These are phyloP conservation scores for Coix lacrymajobi DNA, from an alignment of 176 grass and related monocot genomes.

Conservation along the genomic window DNA sequence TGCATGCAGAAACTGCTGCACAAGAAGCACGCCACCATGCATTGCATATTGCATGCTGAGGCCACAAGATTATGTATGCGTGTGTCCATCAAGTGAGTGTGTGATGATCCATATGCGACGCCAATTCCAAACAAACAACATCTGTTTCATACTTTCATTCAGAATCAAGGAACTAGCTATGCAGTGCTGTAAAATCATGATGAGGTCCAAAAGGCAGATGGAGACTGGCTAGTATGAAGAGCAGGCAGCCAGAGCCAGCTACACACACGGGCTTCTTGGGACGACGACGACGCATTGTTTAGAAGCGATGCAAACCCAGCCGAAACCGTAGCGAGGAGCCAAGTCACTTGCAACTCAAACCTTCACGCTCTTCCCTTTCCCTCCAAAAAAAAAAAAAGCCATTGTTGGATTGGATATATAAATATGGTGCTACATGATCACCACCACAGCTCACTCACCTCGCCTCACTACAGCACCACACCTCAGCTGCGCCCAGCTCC, in stretches of 20 bases:
- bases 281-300: constrained; percentile 63
- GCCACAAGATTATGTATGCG: neutral
- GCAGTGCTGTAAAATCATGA: neutral
- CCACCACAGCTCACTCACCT: constrained; percentile 28
- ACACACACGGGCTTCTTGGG: neutral
- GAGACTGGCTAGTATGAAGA: neutral
- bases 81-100: neutral
- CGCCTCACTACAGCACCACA: constrained; percentile 16
- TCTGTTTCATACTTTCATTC: neutral
- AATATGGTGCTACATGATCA: constrained; percentile 16
- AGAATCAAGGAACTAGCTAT: neutral
- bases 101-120: neutral
- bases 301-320: constrained; percentile 53
- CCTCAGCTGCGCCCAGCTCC: neutral
- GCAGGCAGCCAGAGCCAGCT: neutral
- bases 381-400: neutral
- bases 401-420: neutral
- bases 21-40: neutral
- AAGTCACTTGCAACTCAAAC: constrained; percentile 52
- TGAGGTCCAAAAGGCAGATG: neutral
- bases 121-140: neutral
- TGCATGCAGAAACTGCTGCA: neutral
- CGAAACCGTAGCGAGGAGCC: constrained; percentile 63
- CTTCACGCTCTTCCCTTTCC: constrained; percentile 30
- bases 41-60: neutral